A percentile compares a stretch with the other conserved stretches of the same genome.
Evolutionary conservation across 495 filamentous ascomycete genomes (phyloP).

Genomic region (Neurospora cerealis): DNA sequence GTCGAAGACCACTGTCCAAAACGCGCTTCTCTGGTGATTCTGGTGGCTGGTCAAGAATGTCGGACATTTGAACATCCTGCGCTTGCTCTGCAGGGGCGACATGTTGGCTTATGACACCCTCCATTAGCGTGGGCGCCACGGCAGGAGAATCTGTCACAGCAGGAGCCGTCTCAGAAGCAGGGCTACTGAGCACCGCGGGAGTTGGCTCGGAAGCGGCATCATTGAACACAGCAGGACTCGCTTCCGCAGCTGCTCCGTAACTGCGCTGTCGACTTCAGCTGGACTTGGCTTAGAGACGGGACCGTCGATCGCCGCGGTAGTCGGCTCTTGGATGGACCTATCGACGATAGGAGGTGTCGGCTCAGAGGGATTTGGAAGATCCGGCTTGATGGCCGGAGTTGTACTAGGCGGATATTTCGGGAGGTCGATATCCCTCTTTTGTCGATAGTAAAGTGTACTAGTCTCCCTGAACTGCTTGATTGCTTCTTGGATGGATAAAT

Average conservation of each 20-base stretch:
- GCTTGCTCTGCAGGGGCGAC: neutral
- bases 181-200: neutral
- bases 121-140: neutral
- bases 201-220: neutral
- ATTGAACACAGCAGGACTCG: neutral
- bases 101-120: neutral
- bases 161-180: neutral
- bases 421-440: neutral
- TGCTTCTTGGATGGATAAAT: conserved; percentile 19
- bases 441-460: conserved; percentile 21
- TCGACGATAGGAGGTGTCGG: neutral
- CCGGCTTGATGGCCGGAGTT: neutral
- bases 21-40: neutral
- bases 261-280: neutral
- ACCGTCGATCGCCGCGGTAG: neutral
- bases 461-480: conserved; percentile 18
- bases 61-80: neutral
- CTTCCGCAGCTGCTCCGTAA: neutral
- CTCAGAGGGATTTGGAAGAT: neutral
- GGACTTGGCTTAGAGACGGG: neutral
- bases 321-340: neutral
- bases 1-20: neutral
- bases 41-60: neutral
- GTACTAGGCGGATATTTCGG: neutral
- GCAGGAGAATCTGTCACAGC: neutral